Base-by-base conservation (phyloP, 2,329 filamentous ascomycete species). In the Cadophora malorum region DNA sequence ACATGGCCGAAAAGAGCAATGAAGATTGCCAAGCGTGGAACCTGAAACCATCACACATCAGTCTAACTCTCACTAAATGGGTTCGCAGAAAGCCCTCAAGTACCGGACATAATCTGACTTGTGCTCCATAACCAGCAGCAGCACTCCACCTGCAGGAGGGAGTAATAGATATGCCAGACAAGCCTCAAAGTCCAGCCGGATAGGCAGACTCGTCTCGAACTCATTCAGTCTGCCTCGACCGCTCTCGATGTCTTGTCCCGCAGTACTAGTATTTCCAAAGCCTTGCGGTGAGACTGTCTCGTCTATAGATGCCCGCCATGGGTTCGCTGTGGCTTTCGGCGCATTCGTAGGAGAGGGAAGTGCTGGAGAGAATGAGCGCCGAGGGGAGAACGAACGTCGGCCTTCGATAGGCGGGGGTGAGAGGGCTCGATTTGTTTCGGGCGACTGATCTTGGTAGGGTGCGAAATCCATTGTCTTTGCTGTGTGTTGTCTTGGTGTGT, bases 21-120 rank as follows among this genome's bases (percentile, higher is more conserved):
- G 91, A 90, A 7, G 91, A 92, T 81, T 99, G 96, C 95, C 96
- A 99, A 8, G 96, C 96, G 79, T 99, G 96, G 74, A 98, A 98
- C 71, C 92, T 95, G 73, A 47, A 74, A 64, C 28, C 21, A 38
- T 38, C 35, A 9, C 7, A 38, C 35, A 65, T 73, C 61, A 70
- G 31, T 59, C 47, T 58, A 38, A 66, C 65, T 45, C 8, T 47
- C 33, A 28, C 41, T 25, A 41, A 7, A 9, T n/a, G n/a, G 62
- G 16, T 31, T 33, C 25, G 21, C 21, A 21, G 28, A 28, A 5
- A 65, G 61, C n/a, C 23, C 25, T 56, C 86, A 67, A n/a, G n/a
- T 81, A 95, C 92, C 96, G 87, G 67, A 99, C 96, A 80, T 97
- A 99, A 81, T 99, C 96, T 77, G 94, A 97, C 83, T 97, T 96